Conservation (phyloP, 1,284 basidiomycete genomes). For the Prillingera fragicola region DNA sequence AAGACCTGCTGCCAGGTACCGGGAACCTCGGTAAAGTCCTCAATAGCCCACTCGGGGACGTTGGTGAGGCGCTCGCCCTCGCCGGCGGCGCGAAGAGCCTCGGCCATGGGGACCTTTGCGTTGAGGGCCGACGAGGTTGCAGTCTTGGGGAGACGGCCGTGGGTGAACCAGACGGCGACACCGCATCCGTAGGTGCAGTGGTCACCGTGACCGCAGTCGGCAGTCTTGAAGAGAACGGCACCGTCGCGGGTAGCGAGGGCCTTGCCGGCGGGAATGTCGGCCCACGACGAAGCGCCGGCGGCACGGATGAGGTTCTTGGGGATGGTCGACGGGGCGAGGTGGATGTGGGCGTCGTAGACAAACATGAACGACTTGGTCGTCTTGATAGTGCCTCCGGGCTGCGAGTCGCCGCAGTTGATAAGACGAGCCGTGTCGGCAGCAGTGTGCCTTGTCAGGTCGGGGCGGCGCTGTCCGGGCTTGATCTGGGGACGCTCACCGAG, state of each 20-base stretch:
- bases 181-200: constrained; percentile 27
- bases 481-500: constrained; percentile 48
- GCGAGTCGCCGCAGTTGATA: constrained; percentile 48
- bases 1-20: constrained; percentile 50
- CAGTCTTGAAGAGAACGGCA: constrained; percentile 49
- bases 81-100: constrained; percentile 41
- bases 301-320: constrained; percentile 21
- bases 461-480: constrained; percentile 40
- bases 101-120: constrained; percentile 48
- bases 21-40: constrained; percentile 26
- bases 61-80: constrained; percentile 32
- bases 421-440: constrained; percentile 45
- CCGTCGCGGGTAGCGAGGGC: constrained; percentile 48
- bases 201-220: constrained; percentile 7
- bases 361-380: constrained; percentile 43
- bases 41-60: constrained; percentile 45
- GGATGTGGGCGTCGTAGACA: constrained; percentile 48
- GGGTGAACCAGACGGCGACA: constrained; percentile 49
- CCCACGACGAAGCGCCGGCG: constrained; percentile 14
- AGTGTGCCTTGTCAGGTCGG: constrained; percentile 34
- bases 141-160: constrained; percentile 48
- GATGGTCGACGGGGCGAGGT: constrained; percentile 24
- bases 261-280: constrained; percentile 35
- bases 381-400: constrained; percentile 49
- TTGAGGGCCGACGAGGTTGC: constrained; percentile 41